Base-by-base conservation (phyloP, 805 yeast genomes). In the Yamadazyma akitaensis region DNA sequence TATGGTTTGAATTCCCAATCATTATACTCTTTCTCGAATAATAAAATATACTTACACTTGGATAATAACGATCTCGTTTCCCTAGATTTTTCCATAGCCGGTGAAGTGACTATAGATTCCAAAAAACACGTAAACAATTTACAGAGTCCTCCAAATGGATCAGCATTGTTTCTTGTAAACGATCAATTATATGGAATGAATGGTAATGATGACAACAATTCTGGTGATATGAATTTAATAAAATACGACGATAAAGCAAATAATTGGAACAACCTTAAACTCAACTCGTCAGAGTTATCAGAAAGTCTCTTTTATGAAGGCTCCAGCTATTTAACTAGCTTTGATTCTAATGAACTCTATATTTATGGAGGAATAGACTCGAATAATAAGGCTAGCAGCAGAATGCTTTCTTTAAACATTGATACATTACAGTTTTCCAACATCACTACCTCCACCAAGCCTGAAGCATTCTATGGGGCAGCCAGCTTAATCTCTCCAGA, bases 381-480 rank as follows among this genome's bases (percentile, higher is more conserved):
- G 9, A 26, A 40, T 26, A 48, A 46, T 5, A 14, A 44, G 0
- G 63, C 75, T 1, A 63, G 79, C 1, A 61, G 60, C 45, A 59
- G 85, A 42, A 56, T 81, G 40, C 41, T 80, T 2, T 68, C 77
- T 28, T 57, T 79, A 31, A 72, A 79, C 50, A 59, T 78, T 30
- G 31, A 39, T 0, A 51, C 64, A 1, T 47, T 58, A 26, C 57
- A 60, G 6, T 53, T 77, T 7, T 58, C 70, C 31, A 68, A 73
- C 40, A 72, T 76, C 2, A 51, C 70, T 30, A 73, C 82, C 0
- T 59, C 82, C 1, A 73, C 83, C 13, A 68, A 76, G 40, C 86
- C 88, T 9, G 74, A 76, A 13, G 65, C 78, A 0, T 81, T 81
- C 53, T 79, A 72, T 53, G 82, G 81, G 1, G 79, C 84, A 0